Percentiles rank a stretch among this genome's conserved stretches.
These are phyloP conservation scores for Hypoxylon sp. DNA, from an alignment of 2,329 filamentous ascomycete species.

Conservation along the genomic window DNA sequence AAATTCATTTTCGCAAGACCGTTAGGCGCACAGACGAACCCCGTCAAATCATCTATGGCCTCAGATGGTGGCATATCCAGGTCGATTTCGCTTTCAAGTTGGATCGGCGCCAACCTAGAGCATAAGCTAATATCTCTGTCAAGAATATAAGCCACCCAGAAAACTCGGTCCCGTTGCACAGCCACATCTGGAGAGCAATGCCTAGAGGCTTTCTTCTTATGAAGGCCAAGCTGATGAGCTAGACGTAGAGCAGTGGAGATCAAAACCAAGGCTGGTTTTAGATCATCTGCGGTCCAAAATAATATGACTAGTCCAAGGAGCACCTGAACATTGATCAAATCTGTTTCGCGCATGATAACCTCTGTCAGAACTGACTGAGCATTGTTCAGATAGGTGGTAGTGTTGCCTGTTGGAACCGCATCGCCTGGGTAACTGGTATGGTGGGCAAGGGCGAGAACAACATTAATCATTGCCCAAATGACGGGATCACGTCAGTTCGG, in stretches of 20 bases:
- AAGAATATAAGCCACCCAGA: slow-evolving; percentile 52
- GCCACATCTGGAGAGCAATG: slow-evolving; percentile 25
- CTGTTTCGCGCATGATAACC: slow-evolving; percentile 43
- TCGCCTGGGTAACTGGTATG: slow-evolving; percentile 47
- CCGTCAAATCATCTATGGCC: slow-evolving; percentile 52
- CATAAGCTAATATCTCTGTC: slow-evolving; percentile 56
- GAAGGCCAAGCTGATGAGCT: slow-evolving; percentile 45
- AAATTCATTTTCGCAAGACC: slow-evolving; percentile 55
- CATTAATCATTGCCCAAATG: slow-evolving; percentile 58
- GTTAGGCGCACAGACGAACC: slow-evolving; percentile 56
- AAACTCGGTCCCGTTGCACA: slow-evolving; percentile 46
- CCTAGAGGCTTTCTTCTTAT: slow-evolving; percentile 25
- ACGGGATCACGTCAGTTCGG: slow-evolving; percentile 46
- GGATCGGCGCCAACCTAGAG: slow-evolving; percentile 55
- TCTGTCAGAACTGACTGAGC: slow-evolving; percentile 53
- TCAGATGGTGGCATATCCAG: slow-evolving; percentile 54
- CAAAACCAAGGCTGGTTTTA: slow-evolving; percentile 44
- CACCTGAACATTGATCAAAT: slow-evolving; percentile 48
- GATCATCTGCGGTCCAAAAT: slow-evolving; percentile 44
- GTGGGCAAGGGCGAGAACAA: slow-evolving; percentile 56
- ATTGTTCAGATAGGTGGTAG: slow-evolving; percentile 54
- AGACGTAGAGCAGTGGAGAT: slow-evolving; percentile 48
- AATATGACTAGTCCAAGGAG: slow-evolving; percentile 48
- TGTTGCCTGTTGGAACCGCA: slow-evolving; percentile 26
- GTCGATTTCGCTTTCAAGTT: slow-evolving; percentile 59